A percentile compares a stretch with the other conserved stretches of the same genome.
phyloP scores from a whole-genome alignment of 805 yeast genomes.

The Metschnikowia aberdeeniae region DNA sequence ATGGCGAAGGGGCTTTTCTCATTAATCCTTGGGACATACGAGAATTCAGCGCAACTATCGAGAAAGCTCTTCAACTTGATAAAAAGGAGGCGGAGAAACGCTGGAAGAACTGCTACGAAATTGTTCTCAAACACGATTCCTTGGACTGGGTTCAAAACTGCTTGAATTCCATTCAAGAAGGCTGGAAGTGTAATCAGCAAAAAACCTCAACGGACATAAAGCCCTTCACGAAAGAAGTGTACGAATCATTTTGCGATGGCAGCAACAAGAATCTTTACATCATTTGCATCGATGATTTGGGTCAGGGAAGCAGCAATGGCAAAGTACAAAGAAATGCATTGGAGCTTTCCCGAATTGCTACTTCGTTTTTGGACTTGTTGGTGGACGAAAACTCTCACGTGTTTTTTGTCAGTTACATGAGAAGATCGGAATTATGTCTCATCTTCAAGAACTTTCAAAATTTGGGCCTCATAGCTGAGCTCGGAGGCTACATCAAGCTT shows the following conservation, averaged over 20 bases:
- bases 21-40: conserved; percentile 90
- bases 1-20: conserved; percentile 59
- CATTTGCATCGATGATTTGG: conserved; percentile 47
- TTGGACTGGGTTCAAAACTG: conserved; percentile 67
- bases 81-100: conserved; percentile 52
- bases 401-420: conserved; percentile 65
- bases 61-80: conserved; percentile 61
- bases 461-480: conserved; percentile 84
- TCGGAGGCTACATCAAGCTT: conserved; percentile 74
- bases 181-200: conserved; percentile 33
- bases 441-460: conserved; percentile 63
- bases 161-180: conserved; percentile 46
- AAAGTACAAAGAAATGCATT: conserved; percentile 8
- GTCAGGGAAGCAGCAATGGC: conserved; percentile 21
- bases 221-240: conserved; percentile 32
- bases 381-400: conserved; percentile 59
- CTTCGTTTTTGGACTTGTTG: conserved; percentile 57
- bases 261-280: conserved; percentile 45
- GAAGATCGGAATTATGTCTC: conserved; percentile 61
- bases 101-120: conserved; percentile 60
- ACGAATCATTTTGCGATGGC: conserved; percentile 28
- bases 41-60: conserved; percentile 60
- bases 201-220: conserved; percentile 22
- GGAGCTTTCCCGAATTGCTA: conserved; percentile 44
- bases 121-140: conserved; percentile 65